phyloP scores from a whole-genome alignment of 352 stramenopile genomes.

The Phytophthora brassicae region DNA sequence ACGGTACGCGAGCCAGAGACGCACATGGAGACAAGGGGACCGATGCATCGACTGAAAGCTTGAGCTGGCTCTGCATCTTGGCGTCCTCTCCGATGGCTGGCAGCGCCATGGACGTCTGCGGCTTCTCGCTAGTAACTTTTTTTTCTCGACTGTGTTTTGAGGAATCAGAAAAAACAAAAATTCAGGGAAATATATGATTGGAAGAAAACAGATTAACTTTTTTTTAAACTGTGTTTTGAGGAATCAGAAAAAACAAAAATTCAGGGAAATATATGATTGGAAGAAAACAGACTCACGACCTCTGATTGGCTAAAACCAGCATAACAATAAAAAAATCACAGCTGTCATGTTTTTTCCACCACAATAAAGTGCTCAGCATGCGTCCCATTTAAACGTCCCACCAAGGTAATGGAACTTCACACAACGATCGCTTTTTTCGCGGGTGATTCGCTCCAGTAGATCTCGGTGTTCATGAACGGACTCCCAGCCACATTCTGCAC shows the following conservation, averaged over 20 bases:
- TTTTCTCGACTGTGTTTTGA: neutral
- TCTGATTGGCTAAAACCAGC: too few relatives aligned
- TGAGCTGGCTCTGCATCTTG: constrained; percentile 36
- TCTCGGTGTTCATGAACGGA: neutral
- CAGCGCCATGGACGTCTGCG: constrained; percentile 31
- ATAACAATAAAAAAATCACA: too few relatives aligned
- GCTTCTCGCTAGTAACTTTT: constrained; percentile 16
- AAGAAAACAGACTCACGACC: neutral
- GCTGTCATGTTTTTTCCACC: too few relatives aligned
- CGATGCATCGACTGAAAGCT: neutral
- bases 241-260: constrained; percentile 18
- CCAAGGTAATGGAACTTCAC: neutral
- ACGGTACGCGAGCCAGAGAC: constrained; percentile 12
- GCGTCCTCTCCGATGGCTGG: constrained; percentile 54
- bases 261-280: neutral
- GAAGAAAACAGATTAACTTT: neutral
- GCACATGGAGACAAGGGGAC: constrained; percentile 13
- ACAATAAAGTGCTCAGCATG: too few relatives aligned
- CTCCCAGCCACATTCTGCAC: neutral
- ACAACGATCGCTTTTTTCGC: neutral
- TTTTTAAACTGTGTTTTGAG: too few relatives aligned
- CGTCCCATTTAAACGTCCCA: neutral
- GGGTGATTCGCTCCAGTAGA: neutral
- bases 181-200: neutral
- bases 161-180: constrained; percentile 16